phyloP scores from a whole-genome alignment of 768 basidiomycete species.

The Termitomyces sp. region DNA sequence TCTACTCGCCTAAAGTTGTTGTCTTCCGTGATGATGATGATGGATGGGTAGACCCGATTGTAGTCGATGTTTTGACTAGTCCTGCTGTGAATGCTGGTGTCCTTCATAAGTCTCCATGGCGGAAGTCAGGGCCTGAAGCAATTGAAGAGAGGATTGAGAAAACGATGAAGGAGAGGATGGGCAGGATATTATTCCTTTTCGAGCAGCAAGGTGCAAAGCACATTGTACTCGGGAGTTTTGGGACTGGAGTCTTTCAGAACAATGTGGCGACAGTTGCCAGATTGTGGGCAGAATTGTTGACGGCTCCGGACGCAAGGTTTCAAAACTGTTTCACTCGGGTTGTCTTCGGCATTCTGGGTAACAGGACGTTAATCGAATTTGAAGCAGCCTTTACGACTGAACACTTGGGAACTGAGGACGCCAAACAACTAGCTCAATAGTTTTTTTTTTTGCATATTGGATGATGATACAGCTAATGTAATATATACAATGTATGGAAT shows the following conservation, averaged over 20 bases:
- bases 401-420: neutral
- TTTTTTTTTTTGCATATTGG: neutral
- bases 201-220: conserved; percentile 53
- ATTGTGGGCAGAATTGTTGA: conserved; percentile 61
- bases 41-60: conserved; percentile 46
- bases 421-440: too few relatives aligned
- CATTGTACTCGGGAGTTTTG: conserved; percentile 69
- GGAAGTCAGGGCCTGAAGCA: conserved; percentile 10
- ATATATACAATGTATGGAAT: neutral
- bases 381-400: conserved; percentile 8
- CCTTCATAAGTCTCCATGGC: conserved; percentile 24
- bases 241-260: conserved; percentile 75
- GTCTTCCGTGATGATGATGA: conserved; percentile 63
- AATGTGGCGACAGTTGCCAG: conserved; percentile 49
- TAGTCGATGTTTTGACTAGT: conserved; percentile 63
- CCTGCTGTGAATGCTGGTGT: conserved; percentile 70
- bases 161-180: conserved; percentile 69
- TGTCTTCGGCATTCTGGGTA: conserved; percentile 54
- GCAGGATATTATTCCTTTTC: conserved; percentile 57
- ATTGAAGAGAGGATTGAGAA: conserved; percentile 37
- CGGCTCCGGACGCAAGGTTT: conserved; percentile 45
- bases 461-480: neutral
- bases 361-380: conserved; percentile 24
- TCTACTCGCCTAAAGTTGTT: conserved; percentile 61
- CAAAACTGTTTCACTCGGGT: conserved; percentile 52